Percentiles rank a stretch among this genome's conserved stretches.
Evolutionary conservation across 805 yeast genomes (phyloP).

Genomic region (Brettanomyces nanus): DNA sequence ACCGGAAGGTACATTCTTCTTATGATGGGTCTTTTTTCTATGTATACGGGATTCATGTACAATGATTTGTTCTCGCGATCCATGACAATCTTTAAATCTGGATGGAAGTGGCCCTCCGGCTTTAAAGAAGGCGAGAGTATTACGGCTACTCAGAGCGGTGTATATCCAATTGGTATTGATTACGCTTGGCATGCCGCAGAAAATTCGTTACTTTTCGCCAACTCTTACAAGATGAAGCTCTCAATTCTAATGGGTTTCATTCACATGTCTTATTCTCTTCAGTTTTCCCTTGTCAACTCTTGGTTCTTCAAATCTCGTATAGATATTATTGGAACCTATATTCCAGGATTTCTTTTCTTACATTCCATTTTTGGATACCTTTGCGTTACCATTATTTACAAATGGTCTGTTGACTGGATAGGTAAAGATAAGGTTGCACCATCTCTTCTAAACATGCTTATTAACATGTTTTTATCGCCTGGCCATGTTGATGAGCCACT

Average conservation of each 20-base stretch:
- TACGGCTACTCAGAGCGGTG: constrained; percentile 39
- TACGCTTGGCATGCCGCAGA: constrained; percentile 79
- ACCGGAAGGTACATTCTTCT: constrained; percentile 62
- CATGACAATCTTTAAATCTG: constrained; percentile 57
- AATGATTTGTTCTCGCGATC: constrained; percentile 67
- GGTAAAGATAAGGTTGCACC: constrained; percentile 58
- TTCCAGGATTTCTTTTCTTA: constrained; percentile 70
- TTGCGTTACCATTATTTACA: constrained; percentile 57
- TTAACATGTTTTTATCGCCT: constrained; percentile 68
- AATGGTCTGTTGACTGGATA: constrained; percentile 70
- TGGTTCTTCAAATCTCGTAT: constrained; percentile 48
- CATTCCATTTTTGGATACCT: constrained; percentile 70
- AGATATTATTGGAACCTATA: constrained; percentile 64
- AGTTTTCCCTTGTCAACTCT: constrained; percentile 60
- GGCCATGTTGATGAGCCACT: constrained; percentile 59
- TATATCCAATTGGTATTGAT: constrained; percentile 59
- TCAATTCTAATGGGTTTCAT: constrained; percentile 68
- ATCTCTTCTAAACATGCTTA: constrained; percentile 64
- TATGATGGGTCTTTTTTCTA: constrained; percentile 64
- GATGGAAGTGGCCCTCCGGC: constrained; percentile 58
- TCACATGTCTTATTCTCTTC: constrained; percentile 66
- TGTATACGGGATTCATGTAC: constrained; percentile 67
- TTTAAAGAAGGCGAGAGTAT: constrained; percentile 44
- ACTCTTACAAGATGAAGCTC: constrained; percentile 71
- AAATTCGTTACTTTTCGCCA: constrained; percentile 57